Conservation (phyloP, 306 rosid species). For the Quercus gilva region DNA sequence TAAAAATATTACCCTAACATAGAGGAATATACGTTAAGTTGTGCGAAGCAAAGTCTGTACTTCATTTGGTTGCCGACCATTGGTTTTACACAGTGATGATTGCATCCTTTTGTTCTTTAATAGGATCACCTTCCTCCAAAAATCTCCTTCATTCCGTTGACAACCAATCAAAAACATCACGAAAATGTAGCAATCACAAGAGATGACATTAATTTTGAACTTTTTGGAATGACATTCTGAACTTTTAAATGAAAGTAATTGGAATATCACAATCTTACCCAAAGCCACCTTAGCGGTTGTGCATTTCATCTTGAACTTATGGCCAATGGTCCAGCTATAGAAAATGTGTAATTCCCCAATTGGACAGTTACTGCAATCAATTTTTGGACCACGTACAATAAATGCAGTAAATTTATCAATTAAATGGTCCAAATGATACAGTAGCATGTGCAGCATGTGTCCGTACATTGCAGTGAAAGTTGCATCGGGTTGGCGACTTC, state of each 20-base stretch:
- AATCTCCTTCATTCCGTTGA: too few species aligned
- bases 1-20: too few species aligned
- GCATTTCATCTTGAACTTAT: constrained; percentile 45
- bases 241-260: not conserved
- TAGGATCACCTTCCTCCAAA: too few species aligned
- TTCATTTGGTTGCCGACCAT: not conserved
- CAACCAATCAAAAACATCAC: too few species aligned
- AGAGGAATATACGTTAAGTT: not conserved
- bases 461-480: constrained; percentile 26
- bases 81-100: too few species aligned
- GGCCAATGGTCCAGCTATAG: constrained; percentile 58
- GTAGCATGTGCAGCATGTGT: constrained; percentile 43
- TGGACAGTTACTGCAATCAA: constrained; percentile 50
- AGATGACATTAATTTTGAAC: too few species aligned
- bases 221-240: too few species aligned
- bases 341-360: constrained; percentile 41
- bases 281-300: constrained; percentile 22
- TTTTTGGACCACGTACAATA: constrained; percentile 48
- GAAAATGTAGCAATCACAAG: too few species aligned
- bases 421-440: constrained; percentile 38
- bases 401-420: constrained; percentile 23
- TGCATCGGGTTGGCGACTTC: constrained; percentile 25
- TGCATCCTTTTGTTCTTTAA: too few species aligned
- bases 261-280: not conserved
- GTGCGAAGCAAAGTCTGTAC: not conserved